Base-by-base conservation (phyloP, 768 basidiomycete species). In the Lactifluus echinatus region DNA sequence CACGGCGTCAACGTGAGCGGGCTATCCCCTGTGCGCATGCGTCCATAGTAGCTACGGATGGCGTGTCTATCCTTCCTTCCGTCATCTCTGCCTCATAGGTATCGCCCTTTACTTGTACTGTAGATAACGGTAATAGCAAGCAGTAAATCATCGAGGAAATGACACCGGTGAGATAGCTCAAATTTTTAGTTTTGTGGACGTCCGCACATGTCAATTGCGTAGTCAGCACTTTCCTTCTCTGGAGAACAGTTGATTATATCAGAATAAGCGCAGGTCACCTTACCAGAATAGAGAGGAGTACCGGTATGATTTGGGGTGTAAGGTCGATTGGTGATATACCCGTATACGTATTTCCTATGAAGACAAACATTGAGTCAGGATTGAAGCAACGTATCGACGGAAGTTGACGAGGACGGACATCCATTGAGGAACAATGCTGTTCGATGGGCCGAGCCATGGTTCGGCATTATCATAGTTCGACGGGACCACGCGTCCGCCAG, bases 361-460 rank as follows among this genome's bases (percentile, higher is more conserved):
- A 2, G 15, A 31, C 10, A 21, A 28, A 42, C 6, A 23, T 23
- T 42, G 8, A 12, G 19, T 43, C 21, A 34, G 26, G 21, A 26
- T n/a, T 8, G 33, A 43, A 15, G 29, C 19, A 24, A 36, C 23
- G 39, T 12, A 34, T 14, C 4, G 4, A 23, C 11, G n/a, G 19
- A 24, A 29, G 23, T 15, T 21, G 36, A 47, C 6, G 26, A 42
- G 49, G 12, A 51, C 61, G 50, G 31, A 83, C 84, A 87, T 71
- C 87, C 87, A 89, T 14, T 65, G 47, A 43, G 88, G 88, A 19
- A 84, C 63, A 29, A 91, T 77, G 15, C 83, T 75, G 37, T 87
- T 87, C 21, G 84, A 81, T 12, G 89, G 89, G 14, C 88, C 70
- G 10, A 77, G 73, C 87, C 87, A 90, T 49, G 74, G 74, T 66